Conservation (phyloP, 805 yeast species). For the Yamadazyma akitaensis region DNA sequence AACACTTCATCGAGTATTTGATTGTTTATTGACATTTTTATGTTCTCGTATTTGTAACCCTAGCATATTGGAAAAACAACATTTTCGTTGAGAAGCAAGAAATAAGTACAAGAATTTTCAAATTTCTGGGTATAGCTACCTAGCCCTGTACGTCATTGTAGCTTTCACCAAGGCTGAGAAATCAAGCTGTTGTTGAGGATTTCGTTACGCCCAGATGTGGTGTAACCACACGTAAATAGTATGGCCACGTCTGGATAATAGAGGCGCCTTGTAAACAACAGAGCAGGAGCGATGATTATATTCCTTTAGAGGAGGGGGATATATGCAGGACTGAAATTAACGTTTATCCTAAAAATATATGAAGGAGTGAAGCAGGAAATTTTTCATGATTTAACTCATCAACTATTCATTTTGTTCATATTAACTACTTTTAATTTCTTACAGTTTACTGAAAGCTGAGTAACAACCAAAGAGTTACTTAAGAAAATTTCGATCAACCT, state of each 20-base stretch:
- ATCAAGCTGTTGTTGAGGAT: neutral
- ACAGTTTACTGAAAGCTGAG: neutral
- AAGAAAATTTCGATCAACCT: neutral
- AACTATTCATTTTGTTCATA: neutral
- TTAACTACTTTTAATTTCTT: neutral
- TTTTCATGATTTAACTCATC: neutral
- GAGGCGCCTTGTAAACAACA: neutral
- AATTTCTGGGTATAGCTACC: neutral
- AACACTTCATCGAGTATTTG: neutral
- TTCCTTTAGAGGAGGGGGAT: constrained; percentile 1
- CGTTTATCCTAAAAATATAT: constrained; percentile 1
- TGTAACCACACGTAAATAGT: neutral
- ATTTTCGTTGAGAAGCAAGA: no score
- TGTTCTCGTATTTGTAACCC: neutral
- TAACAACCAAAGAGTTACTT: neutral
- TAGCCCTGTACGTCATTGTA: neutral
- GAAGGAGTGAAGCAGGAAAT: neutral
- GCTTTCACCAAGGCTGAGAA: neutral
- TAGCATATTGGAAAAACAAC: neutral
- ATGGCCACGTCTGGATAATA: neutral
- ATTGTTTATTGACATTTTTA: no score
- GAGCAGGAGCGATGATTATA: neutral
- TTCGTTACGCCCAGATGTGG: neutral
- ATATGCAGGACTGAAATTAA: constrained; percentile 2
- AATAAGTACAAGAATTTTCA: neutral